Evolutionary conservation across 2,329 filamentous ascomycete genomes (phyloP).

Genomic region (Ophiocordyceps australis): DNA sequence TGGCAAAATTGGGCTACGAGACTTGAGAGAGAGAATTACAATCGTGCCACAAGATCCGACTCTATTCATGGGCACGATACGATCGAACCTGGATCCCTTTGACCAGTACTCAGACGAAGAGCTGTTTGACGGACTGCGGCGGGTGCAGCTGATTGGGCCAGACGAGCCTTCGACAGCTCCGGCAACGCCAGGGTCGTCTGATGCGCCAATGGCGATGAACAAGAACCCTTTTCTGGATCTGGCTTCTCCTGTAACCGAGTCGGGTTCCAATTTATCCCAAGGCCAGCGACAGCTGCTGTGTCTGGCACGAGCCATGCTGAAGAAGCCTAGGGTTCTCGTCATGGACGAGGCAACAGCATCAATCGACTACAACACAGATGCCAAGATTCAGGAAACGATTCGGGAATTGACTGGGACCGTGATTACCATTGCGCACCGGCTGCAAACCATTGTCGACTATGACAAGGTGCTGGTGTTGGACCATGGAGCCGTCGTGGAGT

Average conservation of each 20-base stretch:
- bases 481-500: conserved; percentile 75
- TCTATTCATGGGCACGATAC: conserved; percentile 79
- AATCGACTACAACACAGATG: conserved; percentile 90
- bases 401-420: conserved; percentile 87
- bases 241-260: conserved; percentile 68
- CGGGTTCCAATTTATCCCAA: conserved; percentile 85
- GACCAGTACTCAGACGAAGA: conserved; percentile 74
- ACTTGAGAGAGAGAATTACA: conserved; percentile 83
- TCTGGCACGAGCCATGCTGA: conserved; percentile 80
- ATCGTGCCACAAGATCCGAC: conserved; percentile 97
- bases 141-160: conserved; percentile 69
- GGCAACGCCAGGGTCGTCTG: conserved; percentile 9
- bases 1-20: conserved; percentile 74
- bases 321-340: conserved; percentile 79
- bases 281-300: conserved; percentile 91
- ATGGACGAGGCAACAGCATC: conserved; percentile 98
- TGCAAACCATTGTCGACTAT: conserved; percentile 96
- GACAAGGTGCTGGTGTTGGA: conserved; percentile 94
- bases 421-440: conserved; percentile 86
- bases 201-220: conserved; percentile 47
- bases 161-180: conserved; percentile 23
- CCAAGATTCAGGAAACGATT: conserved; percentile 92
- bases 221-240: conserved; percentile 91
- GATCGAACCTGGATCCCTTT: conserved; percentile 89
- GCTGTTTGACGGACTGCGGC: conserved; percentile 69